Evolutionary conservation across 306 rosid species (phyloP).

Genomic region (Vicia sativa): DNA sequence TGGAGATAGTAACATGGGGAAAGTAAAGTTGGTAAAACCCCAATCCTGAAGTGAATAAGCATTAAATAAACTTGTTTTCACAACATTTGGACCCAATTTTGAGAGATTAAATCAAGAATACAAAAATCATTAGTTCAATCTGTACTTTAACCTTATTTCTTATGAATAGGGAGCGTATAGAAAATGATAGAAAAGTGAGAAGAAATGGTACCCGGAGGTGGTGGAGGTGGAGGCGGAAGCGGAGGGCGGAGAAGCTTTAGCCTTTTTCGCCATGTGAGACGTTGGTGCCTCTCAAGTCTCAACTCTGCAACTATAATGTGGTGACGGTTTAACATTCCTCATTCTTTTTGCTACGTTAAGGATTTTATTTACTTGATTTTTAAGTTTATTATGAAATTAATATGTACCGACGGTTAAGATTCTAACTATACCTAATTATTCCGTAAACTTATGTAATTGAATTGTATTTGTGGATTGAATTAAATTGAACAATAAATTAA

Average conservation of each 20-base stretch:
- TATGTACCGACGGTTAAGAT: no score
- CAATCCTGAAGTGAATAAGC: neutral
- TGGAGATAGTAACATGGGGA: no score
- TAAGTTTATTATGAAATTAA: no score
- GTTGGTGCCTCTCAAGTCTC: neutral
- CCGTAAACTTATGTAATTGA: no score
- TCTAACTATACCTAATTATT: no score
- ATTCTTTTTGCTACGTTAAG: neutral
- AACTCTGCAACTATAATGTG: neutral
- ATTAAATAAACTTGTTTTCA: neutral
- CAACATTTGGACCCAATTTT: constrained; percentile 17
- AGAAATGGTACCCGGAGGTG: constrained; percentile 44
- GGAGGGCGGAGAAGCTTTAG: constrained; percentile 35
- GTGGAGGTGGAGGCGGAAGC: constrained; percentile 41
- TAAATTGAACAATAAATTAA: no score
- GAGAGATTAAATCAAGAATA: neutral
- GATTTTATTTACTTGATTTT: no score
- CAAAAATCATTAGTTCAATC: neutral
- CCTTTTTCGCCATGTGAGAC: constrained; percentile 49
- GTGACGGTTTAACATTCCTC: neutral
- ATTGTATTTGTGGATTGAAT: no score
- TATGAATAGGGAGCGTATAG: constrained; percentile 27
- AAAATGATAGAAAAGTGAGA: neutral
- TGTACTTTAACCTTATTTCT: neutral
- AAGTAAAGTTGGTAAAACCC: neutral